These are phyloP conservation scores for Backusella australiensis DNA, from an alignment of 192 early-diverging fungal species.

Conservation along the genomic window DNA sequence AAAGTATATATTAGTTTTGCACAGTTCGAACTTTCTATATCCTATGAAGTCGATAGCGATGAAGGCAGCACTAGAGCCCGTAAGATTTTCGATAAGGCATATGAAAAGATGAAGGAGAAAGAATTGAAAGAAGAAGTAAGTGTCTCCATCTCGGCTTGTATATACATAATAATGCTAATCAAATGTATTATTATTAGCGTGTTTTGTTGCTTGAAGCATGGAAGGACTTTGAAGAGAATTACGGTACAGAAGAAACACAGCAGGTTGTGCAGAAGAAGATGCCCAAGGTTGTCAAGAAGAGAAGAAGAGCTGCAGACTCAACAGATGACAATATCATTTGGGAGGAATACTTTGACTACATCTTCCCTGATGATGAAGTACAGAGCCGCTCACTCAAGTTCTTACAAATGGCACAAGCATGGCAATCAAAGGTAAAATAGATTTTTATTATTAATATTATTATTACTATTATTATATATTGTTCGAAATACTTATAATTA, in stretches of 20 bases:
- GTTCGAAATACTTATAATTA: not conserved
- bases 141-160: too few relatives aligned
- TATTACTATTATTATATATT: not conserved
- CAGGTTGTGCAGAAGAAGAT: conserved; percentile 69
- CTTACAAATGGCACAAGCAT: conserved; percentile 86
- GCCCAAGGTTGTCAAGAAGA: conserved; percentile 91
- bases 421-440: conserved; percentile 47
- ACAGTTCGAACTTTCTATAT: conserved; percentile 79
- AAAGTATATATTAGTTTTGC: conserved; percentile 97
- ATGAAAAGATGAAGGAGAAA: conserved; percentile 64
- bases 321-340: conserved; percentile 58
- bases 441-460: not conserved
- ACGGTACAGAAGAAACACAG: conserved; percentile 52
- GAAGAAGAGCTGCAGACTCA: conserved; percentile 66
- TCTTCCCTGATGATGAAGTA: conserved; percentile 95
- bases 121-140: conserved; percentile 76
- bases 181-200: conserved; percentile 39
- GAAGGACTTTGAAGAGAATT: conserved; percentile 77
- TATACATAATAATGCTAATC: not conserved
- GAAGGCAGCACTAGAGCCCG: conserved; percentile 56
- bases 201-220: conserved; percentile 89
- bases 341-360: conserved; percentile 99
- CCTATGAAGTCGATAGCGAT: conserved; percentile 50
- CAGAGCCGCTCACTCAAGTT: conserved; percentile 88
- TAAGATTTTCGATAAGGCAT: conserved; percentile 73